Conservation (phyloP, 495 filamentous ascomycete species). For the Amorphotheca resinae region DNA sequence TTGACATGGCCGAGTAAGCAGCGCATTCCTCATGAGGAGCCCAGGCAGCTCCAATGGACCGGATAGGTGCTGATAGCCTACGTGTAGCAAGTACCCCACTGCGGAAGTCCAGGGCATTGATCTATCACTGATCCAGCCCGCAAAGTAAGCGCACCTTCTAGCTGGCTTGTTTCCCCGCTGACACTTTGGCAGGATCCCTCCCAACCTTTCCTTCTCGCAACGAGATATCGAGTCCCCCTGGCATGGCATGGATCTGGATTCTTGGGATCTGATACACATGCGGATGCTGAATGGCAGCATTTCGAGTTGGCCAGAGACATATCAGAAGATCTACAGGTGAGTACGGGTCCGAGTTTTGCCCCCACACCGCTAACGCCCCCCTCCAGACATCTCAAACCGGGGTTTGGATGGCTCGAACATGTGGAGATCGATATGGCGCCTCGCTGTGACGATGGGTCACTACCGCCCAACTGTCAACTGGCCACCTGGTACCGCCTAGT, state of each 20-base stretch:
- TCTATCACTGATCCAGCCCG: slow-evolving; percentile 69
- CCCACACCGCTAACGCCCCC: too few relatives aligned
- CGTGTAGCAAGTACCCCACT: slow-evolving; percentile 41
- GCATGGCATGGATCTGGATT: slow-evolving; percentile 53
- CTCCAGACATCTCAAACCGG: slow-evolving; percentile 63
- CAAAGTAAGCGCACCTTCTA: slow-evolving; percentile 34
- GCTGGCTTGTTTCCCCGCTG: slow-evolving; percentile 10
- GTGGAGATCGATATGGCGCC: slow-evolving; percentile 83
- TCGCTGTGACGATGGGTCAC: slow-evolving; percentile 59
- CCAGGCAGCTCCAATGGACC: not conserved
- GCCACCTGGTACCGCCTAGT: slow-evolving; percentile 59
- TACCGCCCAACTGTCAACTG: slow-evolving; percentile 36
- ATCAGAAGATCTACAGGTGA: slow-evolving; percentile 54
- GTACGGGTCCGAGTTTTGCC: too few relatives aligned
- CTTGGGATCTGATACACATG: slow-evolving; percentile 80
- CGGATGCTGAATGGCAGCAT: slow-evolving; percentile 75
- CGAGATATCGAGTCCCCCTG: slow-evolving; percentile 77
- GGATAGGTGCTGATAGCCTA: not conserved
- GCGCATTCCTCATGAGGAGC: not conserved
- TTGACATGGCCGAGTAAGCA: slow-evolving; percentile 71
- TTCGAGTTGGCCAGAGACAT: slow-evolving; percentile 62
- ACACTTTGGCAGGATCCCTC: slow-evolving; percentile 44
- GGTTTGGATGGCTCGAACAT: slow-evolving; percentile 69
- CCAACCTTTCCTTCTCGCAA: slow-evolving; percentile 55
- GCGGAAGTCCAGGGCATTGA: slow-evolving; percentile 63